phyloP scores from a whole-genome alignment of 331 rosid species.

The Rosa hybrid region DNA sequence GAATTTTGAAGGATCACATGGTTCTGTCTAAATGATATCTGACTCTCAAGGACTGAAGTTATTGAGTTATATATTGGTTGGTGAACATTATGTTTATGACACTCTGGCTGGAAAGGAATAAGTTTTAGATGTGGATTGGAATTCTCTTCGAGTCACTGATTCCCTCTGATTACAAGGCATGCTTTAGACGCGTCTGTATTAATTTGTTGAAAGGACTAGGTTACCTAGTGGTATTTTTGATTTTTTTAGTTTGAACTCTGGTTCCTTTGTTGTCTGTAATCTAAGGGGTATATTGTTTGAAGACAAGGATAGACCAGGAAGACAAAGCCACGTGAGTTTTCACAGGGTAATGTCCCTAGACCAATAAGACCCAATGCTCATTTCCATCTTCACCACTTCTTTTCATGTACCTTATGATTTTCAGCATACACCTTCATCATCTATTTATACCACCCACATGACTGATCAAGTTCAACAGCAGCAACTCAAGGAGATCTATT shows the following conservation, averaged over 20 bases:
- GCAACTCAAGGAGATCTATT: not conserved
- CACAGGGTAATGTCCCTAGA: not conserved
- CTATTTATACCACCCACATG: not conserved
- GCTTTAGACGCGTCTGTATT: too few relatives aligned
- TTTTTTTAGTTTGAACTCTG: not conserved
- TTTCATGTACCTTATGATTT: not conserved
- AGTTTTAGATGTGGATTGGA: not conserved
- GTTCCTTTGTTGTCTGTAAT: not conserved
- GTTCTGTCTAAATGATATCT: not conserved
- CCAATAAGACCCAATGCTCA: not conserved
- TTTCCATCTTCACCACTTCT: not conserved
- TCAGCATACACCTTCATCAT: not conserved
- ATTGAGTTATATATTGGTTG: not conserved
- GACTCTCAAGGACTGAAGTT: not conserved
- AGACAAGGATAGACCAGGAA: conserved; percentile 2
- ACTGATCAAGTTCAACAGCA: not conserved
- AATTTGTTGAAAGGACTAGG: not conserved
- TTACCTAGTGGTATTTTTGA: not conserved
- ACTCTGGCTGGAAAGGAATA: not conserved
- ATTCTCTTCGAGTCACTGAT: not conserved
- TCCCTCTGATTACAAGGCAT: not conserved
- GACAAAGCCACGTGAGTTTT: not conserved
- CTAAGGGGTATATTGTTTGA: not conserved
- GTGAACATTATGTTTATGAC: not conserved
- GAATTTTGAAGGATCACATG: not conserved